Conservation (phyloP, 2,329 filamentous ascomycete genomes). For the Helotiales sp. region DNA sequence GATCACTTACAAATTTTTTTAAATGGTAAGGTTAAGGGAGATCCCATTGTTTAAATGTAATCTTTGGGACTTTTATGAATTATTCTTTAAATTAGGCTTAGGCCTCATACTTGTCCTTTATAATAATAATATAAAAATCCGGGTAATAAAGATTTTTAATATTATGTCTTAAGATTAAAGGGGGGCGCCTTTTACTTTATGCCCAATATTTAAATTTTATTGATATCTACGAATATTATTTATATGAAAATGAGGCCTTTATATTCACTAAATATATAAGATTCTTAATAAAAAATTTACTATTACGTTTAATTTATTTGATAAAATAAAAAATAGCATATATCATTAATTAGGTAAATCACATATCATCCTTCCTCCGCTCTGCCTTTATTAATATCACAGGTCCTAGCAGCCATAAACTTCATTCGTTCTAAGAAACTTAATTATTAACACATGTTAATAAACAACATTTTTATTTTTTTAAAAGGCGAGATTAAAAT, state of each 20-base stretch:
- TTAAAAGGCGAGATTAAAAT: not conserved
- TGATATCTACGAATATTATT: slow-evolving; percentile 6
- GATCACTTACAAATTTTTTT: not conserved
- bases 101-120: not conserved
- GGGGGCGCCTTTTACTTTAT: not conserved
- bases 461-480: not conserved
- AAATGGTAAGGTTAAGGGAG: not conserved
- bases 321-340: not conserved
- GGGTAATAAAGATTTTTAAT: not conserved
- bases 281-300: not conserved
- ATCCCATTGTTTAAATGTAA: not conserved
- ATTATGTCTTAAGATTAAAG: not conserved
- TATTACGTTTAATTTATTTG: not conserved
- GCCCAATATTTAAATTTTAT: not conserved
- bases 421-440: slow-evolving; percentile 4
- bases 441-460: not conserved
- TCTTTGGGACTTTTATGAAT: not conserved
- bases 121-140: not conserved
- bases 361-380: not conserved
- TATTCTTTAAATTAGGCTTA: not conserved
- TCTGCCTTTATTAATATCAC: not conserved
- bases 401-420: not conserved
- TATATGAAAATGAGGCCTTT: not conserved
- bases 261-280: not conserved
- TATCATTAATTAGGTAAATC: not conserved